phyloP scores from a whole-genome alignment of 1,139 yeast genomes.

The Kluyveromyces sp. region DNA sequence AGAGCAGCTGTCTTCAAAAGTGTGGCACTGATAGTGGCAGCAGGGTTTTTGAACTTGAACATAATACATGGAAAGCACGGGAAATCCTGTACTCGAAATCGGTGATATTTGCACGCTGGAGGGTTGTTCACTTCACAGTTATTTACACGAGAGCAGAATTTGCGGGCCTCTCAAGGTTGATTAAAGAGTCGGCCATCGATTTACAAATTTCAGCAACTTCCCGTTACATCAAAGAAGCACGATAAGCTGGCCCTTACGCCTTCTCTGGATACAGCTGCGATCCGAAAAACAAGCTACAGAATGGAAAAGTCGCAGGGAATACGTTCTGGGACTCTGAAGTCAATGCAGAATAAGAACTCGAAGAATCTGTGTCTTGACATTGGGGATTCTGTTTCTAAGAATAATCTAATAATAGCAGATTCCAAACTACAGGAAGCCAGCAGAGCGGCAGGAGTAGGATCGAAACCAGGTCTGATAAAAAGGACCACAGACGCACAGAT shows the following conservation, averaged over 20 bases:
- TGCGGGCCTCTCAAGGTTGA: too few relatives aligned
- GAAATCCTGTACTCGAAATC: too few relatives aligned
- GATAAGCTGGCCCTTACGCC: background rate
- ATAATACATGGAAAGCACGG: too few relatives aligned
- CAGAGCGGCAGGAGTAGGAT: background rate
- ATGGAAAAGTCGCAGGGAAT: background rate
- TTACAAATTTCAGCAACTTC: too few relatives aligned
- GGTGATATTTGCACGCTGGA: too few relatives aligned
- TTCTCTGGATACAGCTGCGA: background rate
- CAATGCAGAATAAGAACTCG: conserved; percentile 26
- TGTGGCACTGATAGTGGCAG: too few relatives aligned
- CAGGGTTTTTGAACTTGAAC: too few relatives aligned
- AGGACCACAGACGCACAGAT: conserved; percentile 20
- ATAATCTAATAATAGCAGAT: conserved; percentile 4
- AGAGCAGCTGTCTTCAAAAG: too few relatives aligned
- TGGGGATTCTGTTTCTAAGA: conserved; percentile 2
- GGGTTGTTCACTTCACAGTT: too few relatives aligned
- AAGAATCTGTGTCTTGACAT: conserved; percentile 26
- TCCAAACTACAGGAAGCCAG: background rate
- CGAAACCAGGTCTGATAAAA: background rate
- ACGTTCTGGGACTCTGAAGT: conserved; percentile 14
- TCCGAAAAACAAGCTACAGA: background rate
- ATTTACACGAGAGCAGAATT: too few relatives aligned
- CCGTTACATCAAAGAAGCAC: background rate
- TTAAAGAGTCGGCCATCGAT: too few relatives aligned